A percentile compares a stretch with the other conserved stretches of the same genome.
Evolutionary conservation across 768 basidiomycete genomes (phyloP).

Genomic region (Mycena kentingensis): DNA sequence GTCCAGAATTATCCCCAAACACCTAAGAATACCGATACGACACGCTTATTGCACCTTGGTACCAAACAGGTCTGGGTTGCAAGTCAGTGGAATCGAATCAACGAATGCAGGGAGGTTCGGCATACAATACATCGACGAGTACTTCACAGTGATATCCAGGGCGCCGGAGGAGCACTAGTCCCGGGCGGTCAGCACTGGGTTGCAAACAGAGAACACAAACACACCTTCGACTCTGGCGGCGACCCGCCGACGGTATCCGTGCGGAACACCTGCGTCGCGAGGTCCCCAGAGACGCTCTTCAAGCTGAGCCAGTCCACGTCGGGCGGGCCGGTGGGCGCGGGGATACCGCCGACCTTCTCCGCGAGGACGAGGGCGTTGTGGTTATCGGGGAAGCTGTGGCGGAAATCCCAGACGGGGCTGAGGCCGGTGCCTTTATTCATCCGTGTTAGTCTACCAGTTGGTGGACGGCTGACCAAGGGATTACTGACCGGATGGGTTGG

Average conservation of each 20-base stretch:
- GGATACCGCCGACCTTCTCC: conserved; percentile 41
- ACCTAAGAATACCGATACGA: no score
- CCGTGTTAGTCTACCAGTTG: conserved; percentile 44
- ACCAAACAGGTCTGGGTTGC: no score
- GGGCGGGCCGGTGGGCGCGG: conserved; percentile 40
- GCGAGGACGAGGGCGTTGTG: conserved; percentile 49
- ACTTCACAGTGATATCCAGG: conserved; percentile 48
- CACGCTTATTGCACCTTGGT: no score
- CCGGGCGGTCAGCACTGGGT: neutral
- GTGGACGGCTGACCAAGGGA: conserved; percentile 2
- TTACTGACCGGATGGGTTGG: conserved; percentile 8
- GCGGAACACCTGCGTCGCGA: conserved; percentile 55
- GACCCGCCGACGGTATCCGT: conserved; percentile 55
- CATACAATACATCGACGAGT: conserved; percentile 57
- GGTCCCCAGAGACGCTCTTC: conserved; percentile 43
- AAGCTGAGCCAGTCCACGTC: conserved; percentile 63
- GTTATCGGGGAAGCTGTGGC: conserved; percentile 41
- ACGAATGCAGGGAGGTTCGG: no score
- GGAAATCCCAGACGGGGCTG: conserved; percentile 59
- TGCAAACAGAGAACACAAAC: neutral
- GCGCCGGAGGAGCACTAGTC: conserved; percentile 43
- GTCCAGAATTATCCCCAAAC: no score
- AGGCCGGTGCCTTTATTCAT: conserved; percentile 41
- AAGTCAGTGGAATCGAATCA: no score
- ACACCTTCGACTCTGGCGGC: conserved; percentile 48